Percentiles rank a stretch among this genome's conserved stretches.
Evolutionary conservation across 768 basidiomycete species (phyloP).

Genomic region (Hydnomerulius pinastri): DNA sequence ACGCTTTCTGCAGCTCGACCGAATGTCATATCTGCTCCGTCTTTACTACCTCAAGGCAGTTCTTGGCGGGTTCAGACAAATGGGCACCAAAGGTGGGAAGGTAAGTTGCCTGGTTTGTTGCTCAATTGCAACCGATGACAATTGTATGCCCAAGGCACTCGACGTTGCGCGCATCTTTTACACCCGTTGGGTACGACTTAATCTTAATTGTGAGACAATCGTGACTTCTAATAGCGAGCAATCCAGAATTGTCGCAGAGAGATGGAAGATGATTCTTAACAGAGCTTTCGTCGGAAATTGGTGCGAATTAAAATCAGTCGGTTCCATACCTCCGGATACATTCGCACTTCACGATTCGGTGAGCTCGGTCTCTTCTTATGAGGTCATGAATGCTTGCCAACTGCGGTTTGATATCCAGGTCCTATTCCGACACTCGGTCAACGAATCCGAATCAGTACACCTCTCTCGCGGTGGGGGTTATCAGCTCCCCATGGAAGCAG

Average conservation of each 20-base stretch:
- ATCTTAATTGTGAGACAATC: not conserved
- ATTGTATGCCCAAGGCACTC: not conserved
- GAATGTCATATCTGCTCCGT: not conserved
- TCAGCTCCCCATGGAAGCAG: not conserved
- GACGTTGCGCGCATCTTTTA: not conserved
- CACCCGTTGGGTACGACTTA: not conserved
- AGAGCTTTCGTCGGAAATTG: not conserved
- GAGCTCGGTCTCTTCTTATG: not conserved
- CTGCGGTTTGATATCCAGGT: not conserved
- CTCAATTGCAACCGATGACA: not conserved
- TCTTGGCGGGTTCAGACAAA: not conserved
- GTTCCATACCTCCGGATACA: not conserved
- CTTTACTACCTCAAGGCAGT: not conserved
- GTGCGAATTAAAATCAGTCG: not conserved
- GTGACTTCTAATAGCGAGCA: not conserved
- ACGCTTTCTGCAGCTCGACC: not conserved
- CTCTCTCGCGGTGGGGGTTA: too few species aligned
- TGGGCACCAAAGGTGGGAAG: not conserved
- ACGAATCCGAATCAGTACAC: too few species aligned
- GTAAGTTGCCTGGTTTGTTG: not conserved
- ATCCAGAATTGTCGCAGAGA: not conserved
- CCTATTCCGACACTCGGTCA: too few species aligned
- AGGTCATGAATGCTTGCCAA: too few species aligned
- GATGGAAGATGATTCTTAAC: not conserved
- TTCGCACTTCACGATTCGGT: not conserved